Evolutionary conservation across 2,329 filamentous ascomycete species (phyloP).

Genomic region (Berkeleyomyces basicola): DNA sequence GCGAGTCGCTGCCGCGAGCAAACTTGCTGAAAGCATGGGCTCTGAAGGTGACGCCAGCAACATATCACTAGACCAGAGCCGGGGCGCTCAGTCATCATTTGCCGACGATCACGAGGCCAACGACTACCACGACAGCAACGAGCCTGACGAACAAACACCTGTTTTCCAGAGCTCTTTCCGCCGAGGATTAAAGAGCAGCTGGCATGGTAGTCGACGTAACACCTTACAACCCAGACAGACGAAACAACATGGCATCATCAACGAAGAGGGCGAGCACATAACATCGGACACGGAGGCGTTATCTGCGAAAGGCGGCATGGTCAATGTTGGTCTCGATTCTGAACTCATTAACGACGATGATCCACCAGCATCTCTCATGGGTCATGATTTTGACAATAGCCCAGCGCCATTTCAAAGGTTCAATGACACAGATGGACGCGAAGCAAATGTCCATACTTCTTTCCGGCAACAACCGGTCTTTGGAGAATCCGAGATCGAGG

Average conservation of each 20-base stretch:
- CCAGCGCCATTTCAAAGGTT: constrained; percentile 49
- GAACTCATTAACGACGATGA: constrained; percentile 38
- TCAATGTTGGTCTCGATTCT: constrained; percentile 71
- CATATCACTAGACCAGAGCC: constrained; percentile 34
- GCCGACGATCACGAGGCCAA: constrained; percentile 17
- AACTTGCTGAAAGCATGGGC: constrained; percentile 72
- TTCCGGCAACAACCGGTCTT: constrained; percentile 21
- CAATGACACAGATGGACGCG: constrained; percentile 5
- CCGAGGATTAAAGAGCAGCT: constrained; percentile 45
- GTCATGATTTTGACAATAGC: constrained; percentile 33
- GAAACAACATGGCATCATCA: constrained; percentile 19
- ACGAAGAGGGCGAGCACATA: constrained; percentile 29
- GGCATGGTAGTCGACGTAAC: constrained; percentile 29
- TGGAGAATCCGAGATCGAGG: constrained; percentile 32
- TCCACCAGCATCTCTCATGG: constrained; percentile 42
- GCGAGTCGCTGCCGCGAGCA: constrained; percentile 69
- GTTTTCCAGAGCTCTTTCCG: constrained; percentile 14
- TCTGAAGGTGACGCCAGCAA: constrained; percentile 55
- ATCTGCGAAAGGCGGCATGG: constrained; percentile 49
- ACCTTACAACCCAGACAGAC: neutral
- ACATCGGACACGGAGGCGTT: constrained; percentile 12
- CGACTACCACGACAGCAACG: constrained; percentile 17
- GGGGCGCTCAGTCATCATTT: constrained; percentile 21
- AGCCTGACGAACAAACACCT: constrained; percentile 12
- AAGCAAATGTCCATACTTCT: constrained; percentile 18